A percentile compares a stretch with the other conserved stretches of the same genome.
phyloP scores from a whole-genome alignment of 441 rosid genomes.

The Adansonia rubrostipa region DNA sequence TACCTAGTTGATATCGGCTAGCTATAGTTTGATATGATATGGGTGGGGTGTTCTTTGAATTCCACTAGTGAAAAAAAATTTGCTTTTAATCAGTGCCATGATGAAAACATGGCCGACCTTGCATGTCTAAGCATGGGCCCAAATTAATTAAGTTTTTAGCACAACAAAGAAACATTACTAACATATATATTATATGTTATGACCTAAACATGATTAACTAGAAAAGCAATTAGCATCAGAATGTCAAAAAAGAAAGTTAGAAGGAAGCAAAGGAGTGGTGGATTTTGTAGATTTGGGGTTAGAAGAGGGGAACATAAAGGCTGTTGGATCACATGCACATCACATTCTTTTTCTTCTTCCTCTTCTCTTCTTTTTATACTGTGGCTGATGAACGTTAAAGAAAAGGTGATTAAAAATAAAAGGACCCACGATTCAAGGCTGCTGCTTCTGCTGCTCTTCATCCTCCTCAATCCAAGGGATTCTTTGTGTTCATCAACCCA shows the following conservation, averaged over 20 bases:
- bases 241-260: constrained; percentile 46
- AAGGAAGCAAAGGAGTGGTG: constrained; percentile 33
- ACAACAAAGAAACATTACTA: constrained; percentile 26
- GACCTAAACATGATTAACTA: constrained; percentile 50
- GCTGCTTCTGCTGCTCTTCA: constrained; percentile 38
- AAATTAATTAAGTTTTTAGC: constrained; percentile 16
- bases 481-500: constrained; percentile 52
- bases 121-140: constrained; percentile 39
- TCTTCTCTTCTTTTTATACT: constrained; percentile 61
- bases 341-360: constrained; percentile 49
- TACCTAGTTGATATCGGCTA: constrained; percentile 17
- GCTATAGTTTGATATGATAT: constrained; percentile 33
- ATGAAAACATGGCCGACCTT: constrained; percentile 42
- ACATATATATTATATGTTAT: constrained; percentile 18
- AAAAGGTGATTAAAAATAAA: constrained; percentile 24
- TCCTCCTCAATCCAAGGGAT: constrained; percentile 85
- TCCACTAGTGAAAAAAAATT: constrained; percentile 44
- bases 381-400: constrained; percentile 51
- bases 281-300: constrained; percentile 32
- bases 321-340: constrained; percentile 87
- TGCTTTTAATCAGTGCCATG: constrained; percentile 51
- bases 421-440: constrained; percentile 59
- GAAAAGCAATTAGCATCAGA: constrained; percentile 40
- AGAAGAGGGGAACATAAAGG: constrained; percentile 74
- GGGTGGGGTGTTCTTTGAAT: constrained; percentile 30